Percentiles rank a stretch among this genome's conserved stretches.
Evolutionary conservation across 352 stramenopile genomes (phyloP).

Genomic region (Pythium sp.): DNA sequence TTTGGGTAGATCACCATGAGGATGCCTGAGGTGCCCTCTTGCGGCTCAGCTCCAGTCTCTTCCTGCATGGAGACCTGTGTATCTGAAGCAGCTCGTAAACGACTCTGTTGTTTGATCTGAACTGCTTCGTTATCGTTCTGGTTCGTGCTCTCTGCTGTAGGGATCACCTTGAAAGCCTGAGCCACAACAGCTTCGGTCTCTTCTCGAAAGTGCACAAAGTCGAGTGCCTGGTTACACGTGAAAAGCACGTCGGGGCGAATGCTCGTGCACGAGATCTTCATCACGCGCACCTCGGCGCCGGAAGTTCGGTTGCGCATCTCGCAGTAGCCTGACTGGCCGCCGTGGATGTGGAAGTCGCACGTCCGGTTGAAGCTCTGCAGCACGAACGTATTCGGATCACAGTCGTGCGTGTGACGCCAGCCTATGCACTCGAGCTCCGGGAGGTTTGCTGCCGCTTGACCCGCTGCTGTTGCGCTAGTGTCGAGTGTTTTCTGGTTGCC

Average conservation of each 20-base stretch:
- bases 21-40: conserved; percentile 24
- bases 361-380: conserved; percentile 30
- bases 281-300: conserved; percentile 34
- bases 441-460: background rate
- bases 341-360: conserved; percentile 38
- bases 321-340: conserved; percentile 46
- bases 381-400: conserved; percentile 26
- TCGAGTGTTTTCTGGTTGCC: background rate
- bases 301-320: conserved; percentile 34
- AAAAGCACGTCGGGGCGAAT: conserved; percentile 36
- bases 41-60: background rate
- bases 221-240: conserved; percentile 38
- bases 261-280: conserved; percentile 34
- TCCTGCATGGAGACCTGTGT: background rate
- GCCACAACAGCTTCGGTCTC: conserved; percentile 8
- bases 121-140: background rate
- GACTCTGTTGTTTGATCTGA: background rate
- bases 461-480: background rate
- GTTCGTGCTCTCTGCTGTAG: background rate
- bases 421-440: conserved; percentile 30
- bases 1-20: conserved; percentile 60
- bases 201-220: conserved; percentile 37
- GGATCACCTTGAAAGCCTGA: background rate
- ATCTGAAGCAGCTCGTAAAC: background rate
- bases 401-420: conserved; percentile 53